These are phyloP conservation scores for Cyathus striatus DNA, from an alignment of 768 basidiomycete genomes.

Conservation along the genomic window DNA sequence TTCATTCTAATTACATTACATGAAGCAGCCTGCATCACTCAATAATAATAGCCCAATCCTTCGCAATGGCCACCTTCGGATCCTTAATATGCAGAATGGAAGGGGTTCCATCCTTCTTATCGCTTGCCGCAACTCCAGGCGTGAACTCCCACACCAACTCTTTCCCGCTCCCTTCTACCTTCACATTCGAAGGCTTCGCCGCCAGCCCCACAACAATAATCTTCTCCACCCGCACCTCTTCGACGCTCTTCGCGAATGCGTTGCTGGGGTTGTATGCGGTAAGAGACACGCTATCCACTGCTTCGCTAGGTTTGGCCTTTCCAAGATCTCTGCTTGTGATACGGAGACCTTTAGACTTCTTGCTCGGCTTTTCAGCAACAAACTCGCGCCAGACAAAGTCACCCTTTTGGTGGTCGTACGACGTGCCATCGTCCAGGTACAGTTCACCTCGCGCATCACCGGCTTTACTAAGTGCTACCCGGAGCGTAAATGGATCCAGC, in stretches of 20 bases:
- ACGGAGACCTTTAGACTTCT: constrained; percentile 33
- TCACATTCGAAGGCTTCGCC: constrained; percentile 57
- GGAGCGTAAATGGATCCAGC: constrained; percentile 88
- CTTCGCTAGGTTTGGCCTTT: constrained; percentile 31
- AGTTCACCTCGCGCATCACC: constrained; percentile 72
- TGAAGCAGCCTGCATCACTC: too few relatives aligned
- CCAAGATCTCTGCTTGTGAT: constrained; percentile 56
- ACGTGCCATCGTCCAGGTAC: constrained; percentile 93
- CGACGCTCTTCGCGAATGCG: constrained; percentile 61
- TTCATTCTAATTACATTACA: not conserved
- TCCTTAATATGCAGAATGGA: constrained; percentile 75
- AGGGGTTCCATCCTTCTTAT: constrained; percentile 59
- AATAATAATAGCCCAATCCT: constrained; percentile 61
- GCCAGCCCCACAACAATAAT: constrained; percentile 74
- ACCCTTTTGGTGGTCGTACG: constrained; percentile 70
- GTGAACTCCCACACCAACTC: constrained; percentile 68
- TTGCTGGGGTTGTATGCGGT: constrained; percentile 52
- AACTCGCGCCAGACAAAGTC: constrained; percentile 84
- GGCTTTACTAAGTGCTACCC: constrained; percentile 66
- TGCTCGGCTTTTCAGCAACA: constrained; percentile 42
- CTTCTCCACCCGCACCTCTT: constrained; percentile 74
- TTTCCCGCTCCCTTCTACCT: constrained; percentile 36
- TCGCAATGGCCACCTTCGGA: constrained; percentile 50
- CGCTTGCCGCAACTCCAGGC: constrained; percentile 49
- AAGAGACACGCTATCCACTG: constrained; percentile 48